Base-by-base conservation (phyloP, 164 flowering plant species). In the Platanus orientalis region DNA sequence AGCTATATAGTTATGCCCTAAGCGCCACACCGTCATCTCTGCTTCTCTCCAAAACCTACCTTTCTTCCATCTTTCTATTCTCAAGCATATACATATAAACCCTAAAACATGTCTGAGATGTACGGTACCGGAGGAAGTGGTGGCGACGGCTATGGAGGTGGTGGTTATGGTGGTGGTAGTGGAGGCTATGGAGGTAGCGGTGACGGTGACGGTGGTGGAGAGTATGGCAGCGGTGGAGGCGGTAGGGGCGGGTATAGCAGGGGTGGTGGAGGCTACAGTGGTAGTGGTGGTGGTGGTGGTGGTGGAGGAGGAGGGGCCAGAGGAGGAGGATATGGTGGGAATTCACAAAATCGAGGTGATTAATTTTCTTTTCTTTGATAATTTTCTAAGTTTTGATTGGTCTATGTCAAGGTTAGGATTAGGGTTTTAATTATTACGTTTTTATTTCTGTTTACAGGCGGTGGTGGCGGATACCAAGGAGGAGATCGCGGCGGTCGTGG, bases 401-500 rank as follows among this genome's bases (percentile, higher is more conserved):
- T 47, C 19, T 52, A 24, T 45, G 51, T 65, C 39, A 58, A n/a
- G n/a, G n/a, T 36, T 36, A 7, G 42, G 5, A 36, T 21, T 19
- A 19, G 49, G 29, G 59, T 62, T 11, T 62, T 28, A 36, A 51
- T 14, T 1, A 20, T 21, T 32, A 32, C 9, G 12, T 32, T 61
- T 30, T 23, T 23, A 36, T 32, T 52, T 45, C 19, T 32, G 21
- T 26, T 74, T 14, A 49, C 64, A 48, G 48, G 50, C 65, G 76
- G 80, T 3, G 77, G 81, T 21, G 79, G 82, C 24, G 81, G 79
- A 44, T 66, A 69, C 70, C 77, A 75, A 69, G 84, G 82, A 49
- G 80, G 82, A 30, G 85, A 77, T 71, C 80, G 85, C 3, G 80
- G 80, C 23, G 78, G 84, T 28, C 70, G 85, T n/a, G 78, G 80